Evolutionary conservation across 305 asterid species (phyloP), one percentile per base, ranked within the genome.

Genomic region (Fraxinus paxiana): DNA sequence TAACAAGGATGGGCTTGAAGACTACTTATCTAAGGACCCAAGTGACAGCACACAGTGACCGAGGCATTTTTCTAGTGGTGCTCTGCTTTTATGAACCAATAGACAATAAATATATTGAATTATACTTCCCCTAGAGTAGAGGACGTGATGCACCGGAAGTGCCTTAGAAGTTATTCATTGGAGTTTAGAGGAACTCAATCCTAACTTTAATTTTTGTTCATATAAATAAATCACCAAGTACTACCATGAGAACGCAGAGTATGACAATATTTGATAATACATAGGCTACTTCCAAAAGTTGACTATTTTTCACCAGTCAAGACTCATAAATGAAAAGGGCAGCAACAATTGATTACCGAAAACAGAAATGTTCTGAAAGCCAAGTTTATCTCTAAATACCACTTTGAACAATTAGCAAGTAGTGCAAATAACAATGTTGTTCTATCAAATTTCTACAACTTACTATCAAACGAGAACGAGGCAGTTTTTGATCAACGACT

Each of bases 41-140:
- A 63, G 74, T 15, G 26, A 75, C 61, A 80, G 35, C 43, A 6
- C 77, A 59, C 63, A 77, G 24, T 38, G 59, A 56, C 67, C 4
- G 31, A 59, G 73, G 37, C 15, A 77, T 59, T 59, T 82, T 75
- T 72, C 43, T 61, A 83, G 59, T 74, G 69, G 33, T 77, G 80
- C 70, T 15, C 30, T 51, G 15, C 26, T 61, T 46, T 65, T 38
- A 18, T 12, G 61, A 38, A 26, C 77, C 77, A 73, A 38, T 38
- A 33, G 22, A 37, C 59, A 18, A 28, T 12, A 73, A 73, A 38
- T 18, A 24, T 38, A 73, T 73, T 43, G 30, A 59, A 77, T 79
- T 56, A 56, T 18, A 18, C 13, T 56, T 56, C 67, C 4, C 26
- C 28, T 56, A 56, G 13, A 56, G 28, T 56, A 6, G 67, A 2